Conservation (phyloP, 192 early-diverging fungal species). For the Gryganskiella cystojenkinii region DNA sequence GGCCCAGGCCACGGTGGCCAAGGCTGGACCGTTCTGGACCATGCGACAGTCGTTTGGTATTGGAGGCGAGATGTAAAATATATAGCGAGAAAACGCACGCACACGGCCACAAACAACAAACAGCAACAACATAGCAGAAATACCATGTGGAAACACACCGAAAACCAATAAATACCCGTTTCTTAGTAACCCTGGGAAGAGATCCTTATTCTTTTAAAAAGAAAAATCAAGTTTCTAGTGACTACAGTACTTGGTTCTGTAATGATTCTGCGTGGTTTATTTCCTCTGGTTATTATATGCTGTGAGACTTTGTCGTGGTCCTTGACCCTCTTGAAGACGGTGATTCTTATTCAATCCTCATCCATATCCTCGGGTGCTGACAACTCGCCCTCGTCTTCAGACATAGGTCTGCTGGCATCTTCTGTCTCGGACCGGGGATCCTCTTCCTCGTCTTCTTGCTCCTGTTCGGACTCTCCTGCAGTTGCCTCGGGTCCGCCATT, state of each 20-base stretch:
- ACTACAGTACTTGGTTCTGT: too few species aligned
- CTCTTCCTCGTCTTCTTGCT: slow-evolving; percentile 22
- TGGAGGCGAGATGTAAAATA: neutral
- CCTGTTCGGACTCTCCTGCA: slow-evolving; percentile 25
- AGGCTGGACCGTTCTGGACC: slow-evolving; percentile 35
- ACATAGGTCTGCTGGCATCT: slow-evolving; percentile 24
- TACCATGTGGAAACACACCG: too few species aligned
- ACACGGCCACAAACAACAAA: too few species aligned
- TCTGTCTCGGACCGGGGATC: slow-evolving; percentile 18
- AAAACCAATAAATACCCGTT: too few species aligned
- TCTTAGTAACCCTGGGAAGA: too few species aligned
- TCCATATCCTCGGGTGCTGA: slow-evolving; percentile 48
- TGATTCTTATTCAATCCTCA: slow-evolving; percentile 18
- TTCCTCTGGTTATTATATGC: neutral
- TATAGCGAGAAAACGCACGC: too few species aligned
- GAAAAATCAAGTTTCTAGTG: too few species aligned
- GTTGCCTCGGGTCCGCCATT: slow-evolving; percentile 45
- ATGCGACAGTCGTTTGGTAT: slow-evolving; percentile 15
- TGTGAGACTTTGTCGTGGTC: too few species aligned
- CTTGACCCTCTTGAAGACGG: too few species aligned
- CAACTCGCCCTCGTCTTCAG: slow-evolving; percentile 37
- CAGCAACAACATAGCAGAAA: too few species aligned
- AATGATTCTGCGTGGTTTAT: neutral
- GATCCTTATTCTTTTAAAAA: too few species aligned
- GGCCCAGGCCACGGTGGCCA: neutral